A percentile compares a stretch with the other conserved stretches of the same genome.
Evolutionary conservation across 345 rosid species (phyloP).

Genomic region (Citrus mangshanensis): DNA sequence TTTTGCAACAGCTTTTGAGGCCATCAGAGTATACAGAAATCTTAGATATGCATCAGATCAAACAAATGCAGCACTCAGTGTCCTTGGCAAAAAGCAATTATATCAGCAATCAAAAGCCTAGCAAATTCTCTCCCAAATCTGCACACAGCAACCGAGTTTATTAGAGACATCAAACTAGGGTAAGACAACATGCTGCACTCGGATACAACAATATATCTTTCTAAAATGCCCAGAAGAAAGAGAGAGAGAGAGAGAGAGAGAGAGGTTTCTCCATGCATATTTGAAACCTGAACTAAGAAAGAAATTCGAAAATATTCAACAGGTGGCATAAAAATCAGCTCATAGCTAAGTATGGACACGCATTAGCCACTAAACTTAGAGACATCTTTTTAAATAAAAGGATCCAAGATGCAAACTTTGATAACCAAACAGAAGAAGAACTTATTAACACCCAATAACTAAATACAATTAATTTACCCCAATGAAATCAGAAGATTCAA

Average conservation of each 20-base stretch:
- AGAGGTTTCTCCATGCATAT: slow-evolving; percentile 4
- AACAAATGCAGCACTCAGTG: slow-evolving; percentile 20
- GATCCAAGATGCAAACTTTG: slow-evolving; percentile 5
- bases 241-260: background rate
- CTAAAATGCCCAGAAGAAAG: background rate
- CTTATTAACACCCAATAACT: background rate
- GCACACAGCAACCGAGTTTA: slow-evolving; percentile 4
- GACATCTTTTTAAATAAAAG: background rate
- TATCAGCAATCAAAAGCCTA: slow-evolving; percentile 14
- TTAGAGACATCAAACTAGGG: background rate
- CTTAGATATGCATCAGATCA: slow-evolving; percentile 28
- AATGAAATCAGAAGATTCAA: background rate
- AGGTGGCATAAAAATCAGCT: background rate
- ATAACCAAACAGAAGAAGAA: slow-evolving; percentile 11
- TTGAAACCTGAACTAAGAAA: background rate
- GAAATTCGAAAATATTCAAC: background rate
- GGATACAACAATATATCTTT: background rate
- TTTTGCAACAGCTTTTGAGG: slow-evolving; percentile 41
- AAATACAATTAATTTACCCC: background rate
- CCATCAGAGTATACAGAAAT: slow-evolving; percentile 34
- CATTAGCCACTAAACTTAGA: background rate
- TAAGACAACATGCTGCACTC: background rate
- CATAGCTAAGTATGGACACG: background rate
- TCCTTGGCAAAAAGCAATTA: slow-evolving; percentile 24
- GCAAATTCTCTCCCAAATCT: slow-evolving; percentile 9